These are phyloP conservation scores for Meredithiella fracta DNA, from an alignment of 2,329 filamentous ascomycete genomes.

Conservation along the genomic window DNA sequence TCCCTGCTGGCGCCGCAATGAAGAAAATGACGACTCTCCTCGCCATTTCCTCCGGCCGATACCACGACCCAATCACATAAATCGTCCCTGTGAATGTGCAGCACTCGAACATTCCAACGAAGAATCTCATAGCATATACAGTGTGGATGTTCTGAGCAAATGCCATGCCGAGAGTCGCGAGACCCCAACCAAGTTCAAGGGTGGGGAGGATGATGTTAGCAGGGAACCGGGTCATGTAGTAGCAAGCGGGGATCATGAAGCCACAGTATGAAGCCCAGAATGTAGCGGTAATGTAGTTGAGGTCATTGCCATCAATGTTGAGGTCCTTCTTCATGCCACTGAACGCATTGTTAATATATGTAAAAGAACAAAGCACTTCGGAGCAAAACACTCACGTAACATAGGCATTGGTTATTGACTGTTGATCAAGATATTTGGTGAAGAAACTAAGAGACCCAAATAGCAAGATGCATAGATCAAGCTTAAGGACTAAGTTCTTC, in stretches of 20 bases:
- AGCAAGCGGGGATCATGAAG: constrained; percentile 26
- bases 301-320: constrained; percentile 21
- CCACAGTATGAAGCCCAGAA: constrained; percentile 26
- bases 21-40: constrained; percentile 34
- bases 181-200: constrained; percentile 21
- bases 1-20: constrained; percentile 31
- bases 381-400: constrained; percentile 19
- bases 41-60: constrained; percentile 23
- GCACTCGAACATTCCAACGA: constrained; percentile 22
- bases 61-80: constrained; percentile 24
- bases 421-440: constrained; percentile 25
- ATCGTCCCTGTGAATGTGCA: constrained; percentile 20
- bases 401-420: constrained; percentile 24
- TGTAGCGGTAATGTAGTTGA: constrained; percentile 20
- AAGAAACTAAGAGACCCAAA: constrained; percentile 26
- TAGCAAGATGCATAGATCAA: constrained; percentile 24
- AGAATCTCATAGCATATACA: constrained; percentile 23
- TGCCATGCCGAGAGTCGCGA: constrained; percentile 20
- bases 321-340: constrained; percentile 26
- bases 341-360: background rate
- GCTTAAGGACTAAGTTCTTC: constrained; percentile 23
- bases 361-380: background rate
- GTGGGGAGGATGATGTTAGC: constrained; percentile 20
- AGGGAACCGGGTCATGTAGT: constrained; percentile 24
- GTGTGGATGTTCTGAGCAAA: constrained; percentile 21